A percentile compares a stretch with the other conserved stretches of the same genome.
Conservation (phyloP, 371 early-diverging fungal genomes). For the Haplosporangium sp. region DNA sequence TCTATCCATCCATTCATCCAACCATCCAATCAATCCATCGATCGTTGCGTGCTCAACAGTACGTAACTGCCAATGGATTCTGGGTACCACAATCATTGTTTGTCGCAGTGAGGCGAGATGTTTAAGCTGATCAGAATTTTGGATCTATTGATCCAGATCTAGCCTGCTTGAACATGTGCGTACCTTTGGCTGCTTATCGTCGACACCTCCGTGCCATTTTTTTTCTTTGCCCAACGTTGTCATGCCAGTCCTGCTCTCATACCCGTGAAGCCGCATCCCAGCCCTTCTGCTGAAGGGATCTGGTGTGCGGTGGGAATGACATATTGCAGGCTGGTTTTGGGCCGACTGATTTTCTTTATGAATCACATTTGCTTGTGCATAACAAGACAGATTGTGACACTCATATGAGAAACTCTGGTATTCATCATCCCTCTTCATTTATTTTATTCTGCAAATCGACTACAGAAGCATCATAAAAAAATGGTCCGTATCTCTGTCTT, state of each 20-base stretch:
- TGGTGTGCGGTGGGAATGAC: slow-evolving; percentile 17
- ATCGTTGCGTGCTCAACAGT: not conserved
- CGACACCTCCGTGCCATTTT: slow-evolving; percentile 25
- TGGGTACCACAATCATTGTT: not conserved
- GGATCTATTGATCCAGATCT: not conserved
- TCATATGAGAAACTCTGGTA: slow-evolving; percentile 55
- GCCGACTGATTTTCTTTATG: slow-evolving; percentile 53
- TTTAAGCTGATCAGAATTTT: not conserved
- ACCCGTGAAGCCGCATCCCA: not conserved
- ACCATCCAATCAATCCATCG: not conserved
- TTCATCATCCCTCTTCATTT: slow-evolving; percentile 16
- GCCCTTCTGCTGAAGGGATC: not conserved
- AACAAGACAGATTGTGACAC: slow-evolving; percentile 35
- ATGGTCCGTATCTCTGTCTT: slow-evolving; percentile 93
- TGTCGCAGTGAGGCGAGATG: not conserved
- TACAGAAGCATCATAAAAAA: slow-evolving; percentile 48
- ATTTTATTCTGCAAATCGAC: slow-evolving; percentile 1
- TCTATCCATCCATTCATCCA: slow-evolving; percentile 22
- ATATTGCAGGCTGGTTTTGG: slow-evolving; percentile 51
- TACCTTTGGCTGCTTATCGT: slow-evolving; percentile 1
- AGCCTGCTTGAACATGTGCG: not conserved
- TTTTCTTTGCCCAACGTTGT: slow-evolving; percentile 22
- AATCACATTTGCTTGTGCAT: slow-evolving; percentile 20
- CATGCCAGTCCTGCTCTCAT: slow-evolving; percentile 53
- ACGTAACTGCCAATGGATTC: not conserved